phyloP scores from a whole-genome alignment of 2,329 filamentous ascomycete genomes.

The Neofusicoccum kwambonambiense region DNA sequence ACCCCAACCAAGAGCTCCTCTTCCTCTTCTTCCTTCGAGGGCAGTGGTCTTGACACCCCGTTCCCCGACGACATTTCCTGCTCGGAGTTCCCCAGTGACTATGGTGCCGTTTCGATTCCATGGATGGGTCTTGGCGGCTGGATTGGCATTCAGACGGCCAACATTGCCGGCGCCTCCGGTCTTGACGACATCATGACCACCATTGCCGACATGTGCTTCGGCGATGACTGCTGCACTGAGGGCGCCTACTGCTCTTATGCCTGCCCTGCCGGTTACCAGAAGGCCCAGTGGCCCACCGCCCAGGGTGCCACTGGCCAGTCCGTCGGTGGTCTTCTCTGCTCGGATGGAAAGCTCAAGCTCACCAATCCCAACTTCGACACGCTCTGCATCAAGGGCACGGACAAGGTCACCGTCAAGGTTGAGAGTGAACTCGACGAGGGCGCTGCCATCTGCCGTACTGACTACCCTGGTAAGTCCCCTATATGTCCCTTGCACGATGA shows the following conservation, averaged over 20 bases:
- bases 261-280: slow-evolving; percentile 88
- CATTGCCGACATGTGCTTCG: slow-evolving; percentile 55
- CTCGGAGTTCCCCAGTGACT: slow-evolving; percentile 70
- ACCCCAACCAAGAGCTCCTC: slow-evolving; percentile 19
- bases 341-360: slow-evolving; percentile 71
- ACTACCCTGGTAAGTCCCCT: slow-evolving; percentile 74
- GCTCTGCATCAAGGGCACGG: slow-evolving; percentile 73
- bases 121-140: slow-evolving; percentile 73
- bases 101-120: slow-evolving; percentile 70
- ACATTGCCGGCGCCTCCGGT: slow-evolving; percentile 35
- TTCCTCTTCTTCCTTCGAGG: slow-evolving; percentile 13
- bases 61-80: slow-evolving; percentile 78
- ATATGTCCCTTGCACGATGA: not conserved
- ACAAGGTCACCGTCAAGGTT: slow-evolving; percentile 63
- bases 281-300: slow-evolving; percentile 79
- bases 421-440: slow-evolving; percentile 66
- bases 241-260: slow-evolving; percentile 86
- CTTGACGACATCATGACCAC: slow-evolving; percentile 63
- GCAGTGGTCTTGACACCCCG: slow-evolving; percentile 57
- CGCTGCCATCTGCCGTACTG: slow-evolving; percentile 84
- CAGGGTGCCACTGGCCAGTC: slow-evolving; percentile 83
- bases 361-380: slow-evolving; percentile 65
- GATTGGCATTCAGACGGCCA: slow-evolving; percentile 68
- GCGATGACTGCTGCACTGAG: slow-evolving; percentile 59
- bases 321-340: slow-evolving; percentile 83